Evolutionary conservation across 306 rosid genomes (phyloP), one percentile per base, ranked within the genome.

Genomic region (Abrus precatorius): DNA sequence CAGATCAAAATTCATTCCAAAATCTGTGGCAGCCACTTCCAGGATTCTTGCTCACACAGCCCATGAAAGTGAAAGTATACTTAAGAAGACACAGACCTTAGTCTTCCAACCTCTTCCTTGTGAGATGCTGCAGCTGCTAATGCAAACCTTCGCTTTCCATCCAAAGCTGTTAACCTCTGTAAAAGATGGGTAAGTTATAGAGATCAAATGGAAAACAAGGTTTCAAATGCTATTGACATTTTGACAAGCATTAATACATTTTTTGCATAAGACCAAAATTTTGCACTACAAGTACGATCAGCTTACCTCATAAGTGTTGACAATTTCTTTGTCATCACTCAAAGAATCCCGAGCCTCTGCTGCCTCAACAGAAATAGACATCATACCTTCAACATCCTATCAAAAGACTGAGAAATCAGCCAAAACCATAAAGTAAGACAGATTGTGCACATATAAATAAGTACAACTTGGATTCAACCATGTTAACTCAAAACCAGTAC

Each of bases 331-430:
- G 77, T 90, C 98, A 86, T 95, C 99, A 67, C 92, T 91, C 78
- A 95, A 84, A 55, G 98, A 95, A 89, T 89, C 96, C 62, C 87
- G 92, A 75, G 99, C 99, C 83, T 89, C 99, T 7, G 97, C 89
- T 59, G 99, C 98, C 87, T 93, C 99, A 48, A 54, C 97, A 78
- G 98, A 95, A 85, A 95, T 95, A 69, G 99, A 95, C 98, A 95
- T 95, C 99, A 95, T 91, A 77, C 99, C 99, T 87, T 95, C 98
- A 52, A 95, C 92, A 88, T 95, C 99, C 99, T 95, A 86, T 82
- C 66, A 83, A 48, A 88, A 82, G 79, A 83, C 67, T 72, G 83
- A 69, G 70, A 77, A 64, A 76, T 84, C 78, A 84, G 82, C 75
- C 68, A 87, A 80, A 84, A 84, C 14, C 47, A 84, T 52, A 67